Evolutionary conservation across 164 flowering plant species (phyloP), one percentile per base, ranked within the genome.

Genomic region (Magnolia changhungtana): DNA sequence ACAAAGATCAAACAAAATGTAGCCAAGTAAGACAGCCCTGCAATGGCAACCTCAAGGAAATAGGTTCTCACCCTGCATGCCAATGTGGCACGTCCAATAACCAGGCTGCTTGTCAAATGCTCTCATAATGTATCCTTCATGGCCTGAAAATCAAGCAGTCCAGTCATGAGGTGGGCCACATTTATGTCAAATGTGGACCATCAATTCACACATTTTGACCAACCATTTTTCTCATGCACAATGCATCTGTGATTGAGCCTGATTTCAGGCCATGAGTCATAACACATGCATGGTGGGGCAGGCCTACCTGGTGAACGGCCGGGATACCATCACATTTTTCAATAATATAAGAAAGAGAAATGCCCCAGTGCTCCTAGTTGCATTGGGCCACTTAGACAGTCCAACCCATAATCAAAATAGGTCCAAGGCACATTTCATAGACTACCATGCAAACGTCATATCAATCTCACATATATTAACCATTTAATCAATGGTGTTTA

Each of bases 11-110:
- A 59, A 52, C 10, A 51, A 71, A 74, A 59, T 67, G 20, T 0
- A 71, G 74, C 24, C 2, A 45, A 72, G 29, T 49, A 73, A 74
- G 55, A 9, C 2, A 50, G 63, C 72, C 45, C 61, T 55, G 45
- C 61, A 55, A 16, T 55, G 18, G 18, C 61, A 55, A 55, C 13
- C 13, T 55, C 1, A 19, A 55, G 61, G 61, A 55, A 55, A 11
- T 16, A 55, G 61, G 61, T 11, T 11, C 61, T 55, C 61, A 11
- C 18, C 16, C 61, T 55, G 2, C 18, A 16, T 55, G 14, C 59
- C 14, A 52, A 14, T 52, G 61, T 55, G 13, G 61, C 18, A 16
- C 18, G 19, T 55, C 18, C 16, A 11, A 55, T 16, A 37, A 55
- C 1, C 61, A 9, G 61, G 18, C 13, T 55, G 18, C 45, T 37